These are phyloP conservation scores for Nannochloris sp. DNA, from an alignment of 139 green algal genomes.

Conservation along the genomic window DNA sequence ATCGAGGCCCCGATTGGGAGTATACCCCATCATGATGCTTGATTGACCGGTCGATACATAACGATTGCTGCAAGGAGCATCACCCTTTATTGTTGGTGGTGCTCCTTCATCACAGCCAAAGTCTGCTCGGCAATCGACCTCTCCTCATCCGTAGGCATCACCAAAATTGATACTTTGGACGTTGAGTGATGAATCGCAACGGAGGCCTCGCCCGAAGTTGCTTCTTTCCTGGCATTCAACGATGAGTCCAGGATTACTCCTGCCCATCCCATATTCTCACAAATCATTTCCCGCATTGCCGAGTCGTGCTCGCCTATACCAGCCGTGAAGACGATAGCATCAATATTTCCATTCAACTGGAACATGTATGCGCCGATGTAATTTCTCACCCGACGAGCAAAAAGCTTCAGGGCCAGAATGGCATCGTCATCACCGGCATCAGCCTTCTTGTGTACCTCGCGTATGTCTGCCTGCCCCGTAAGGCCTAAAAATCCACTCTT, in stretches of 20 bases:
- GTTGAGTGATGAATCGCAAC: slow-evolving; percentile 41
- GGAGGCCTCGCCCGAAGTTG: not conserved
- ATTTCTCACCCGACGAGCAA: slow-evolving; percentile 69
- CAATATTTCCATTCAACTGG: slow-evolving; percentile 56
- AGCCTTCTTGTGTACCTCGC: slow-evolving; percentile 42
- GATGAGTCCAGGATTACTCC: slow-evolving; percentile 57
- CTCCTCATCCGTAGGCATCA: slow-evolving; percentile 89
- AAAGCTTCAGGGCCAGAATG: slow-evolving; percentile 70
- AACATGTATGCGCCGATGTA: slow-evolving; percentile 80
- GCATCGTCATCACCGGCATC: slow-evolving; percentile 35
- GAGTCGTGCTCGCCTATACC: slow-evolving; percentile 35
- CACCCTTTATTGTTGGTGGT: too few relatives aligned
- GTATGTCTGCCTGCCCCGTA: slow-evolving; percentile 49
- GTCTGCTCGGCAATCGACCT: slow-evolving; percentile 78
- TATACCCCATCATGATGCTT: too few relatives aligned
- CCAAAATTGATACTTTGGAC: slow-evolving; percentile 51
- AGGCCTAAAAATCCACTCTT: slow-evolving; percentile 41
- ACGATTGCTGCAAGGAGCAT: too few relatives aligned
- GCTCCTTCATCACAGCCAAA: slow-evolving; percentile 32
- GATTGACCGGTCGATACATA: too few relatives aligned
- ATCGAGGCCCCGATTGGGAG: too few relatives aligned
- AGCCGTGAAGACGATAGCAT: slow-evolving; percentile 83
- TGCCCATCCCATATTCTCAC: slow-evolving; percentile 18
- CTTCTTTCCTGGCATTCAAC: slow-evolving; percentile 40
- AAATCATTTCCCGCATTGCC: slow-evolving; percentile 5